Evolutionary conservation across 257 asterid genomes (phyloP).

Genomic region (Datura wrightii): DNA sequence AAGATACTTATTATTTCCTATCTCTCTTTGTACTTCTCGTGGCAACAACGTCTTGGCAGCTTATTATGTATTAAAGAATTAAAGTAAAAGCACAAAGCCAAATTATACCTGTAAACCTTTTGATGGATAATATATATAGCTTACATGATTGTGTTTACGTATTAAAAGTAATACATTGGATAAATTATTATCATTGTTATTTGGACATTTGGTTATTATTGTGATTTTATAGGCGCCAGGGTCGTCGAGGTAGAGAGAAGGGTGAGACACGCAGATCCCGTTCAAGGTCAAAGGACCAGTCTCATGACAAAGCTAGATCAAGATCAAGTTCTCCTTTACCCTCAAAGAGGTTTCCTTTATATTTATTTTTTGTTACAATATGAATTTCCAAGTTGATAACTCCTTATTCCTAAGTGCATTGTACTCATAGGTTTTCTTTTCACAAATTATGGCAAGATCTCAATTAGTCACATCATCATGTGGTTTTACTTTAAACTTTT

Average conservation of each 20-base stretch:
- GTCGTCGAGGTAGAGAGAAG: conserved; percentile 49
- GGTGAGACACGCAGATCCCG: conserved; percentile 48
- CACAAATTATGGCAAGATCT: conserved; percentile 2
- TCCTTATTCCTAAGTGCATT: conserved; percentile 30
- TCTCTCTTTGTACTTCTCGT: conserved; percentile 13
- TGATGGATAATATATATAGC: conserved; percentile 20
- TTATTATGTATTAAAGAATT: background rate
- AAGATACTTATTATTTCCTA: background rate
- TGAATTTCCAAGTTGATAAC: conserved; percentile 29
- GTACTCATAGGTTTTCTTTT: conserved; percentile 17
- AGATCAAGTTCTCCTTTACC: conserved; percentile 38
- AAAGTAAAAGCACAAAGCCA: background rate
- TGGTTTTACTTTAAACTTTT: conserved; percentile 16
- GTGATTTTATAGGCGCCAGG: conserved; percentile 43
- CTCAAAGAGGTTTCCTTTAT: conserved; percentile 38
- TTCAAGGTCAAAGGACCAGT: conserved; percentile 50
- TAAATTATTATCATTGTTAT: conserved; percentile 2
- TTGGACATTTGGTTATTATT: conserved; percentile 30
- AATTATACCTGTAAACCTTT: background rate
- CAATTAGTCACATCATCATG: background rate
- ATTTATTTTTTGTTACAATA: background rate
- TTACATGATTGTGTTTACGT: conserved; percentile 21
- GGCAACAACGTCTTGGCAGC: background rate
- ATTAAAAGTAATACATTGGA: background rate
- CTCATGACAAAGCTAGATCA: conserved; percentile 41